Base-by-base conservation (phyloP, 2,329 filamentous ascomycete genomes). In the Colletotrichum incanum region DNA sequence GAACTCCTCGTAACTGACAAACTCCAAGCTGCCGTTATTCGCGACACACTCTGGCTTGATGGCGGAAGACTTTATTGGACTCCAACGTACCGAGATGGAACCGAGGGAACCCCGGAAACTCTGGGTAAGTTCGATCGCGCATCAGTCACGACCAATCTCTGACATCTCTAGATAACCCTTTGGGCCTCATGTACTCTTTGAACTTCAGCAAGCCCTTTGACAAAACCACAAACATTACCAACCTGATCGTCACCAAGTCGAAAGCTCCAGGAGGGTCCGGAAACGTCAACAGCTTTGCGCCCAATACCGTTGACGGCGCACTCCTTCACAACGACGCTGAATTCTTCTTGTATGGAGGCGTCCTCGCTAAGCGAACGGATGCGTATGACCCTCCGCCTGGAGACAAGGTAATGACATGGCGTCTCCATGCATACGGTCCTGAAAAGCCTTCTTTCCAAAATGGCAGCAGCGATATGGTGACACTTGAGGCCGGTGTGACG, bases 241-340 rank as follows among this genome's bases (percentile, higher is more conserved):
- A 76, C 0, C 78, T 92, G 12, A 83, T 93, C 23, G 78, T 80
- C 1, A 81, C 78, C 0, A 77, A 88, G 47, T 82, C 85, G 2
- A 91, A 90, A 73, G 84, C 84, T 0, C 72, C 78, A 0, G 83
- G 86, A 8, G 83, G 83, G 3, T 79, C 80, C 3, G 85, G 85
- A n/a, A 89, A 86, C 23, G 84, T 84, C 41, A 89, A 87, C 73
- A 88, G 88, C 73, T 72, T 87, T 55, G 84, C 85, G 0, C 90
- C 90, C 0, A 88, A 88, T 74, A 92, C 88, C 73, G 73, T 84
- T 20, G 91, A 93, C 72, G 92, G 92, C 2, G 88, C 84, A 9
- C 88, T 94, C 82, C 86, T 94, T 41, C 87, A 86, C 59, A 94
- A 93, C 75, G 83, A 93, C 70, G 81, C 86, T 60, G 86, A 92